Conservation (phyloP, 345 rosid species). For the Bretschneidera sinensis region DNA sequence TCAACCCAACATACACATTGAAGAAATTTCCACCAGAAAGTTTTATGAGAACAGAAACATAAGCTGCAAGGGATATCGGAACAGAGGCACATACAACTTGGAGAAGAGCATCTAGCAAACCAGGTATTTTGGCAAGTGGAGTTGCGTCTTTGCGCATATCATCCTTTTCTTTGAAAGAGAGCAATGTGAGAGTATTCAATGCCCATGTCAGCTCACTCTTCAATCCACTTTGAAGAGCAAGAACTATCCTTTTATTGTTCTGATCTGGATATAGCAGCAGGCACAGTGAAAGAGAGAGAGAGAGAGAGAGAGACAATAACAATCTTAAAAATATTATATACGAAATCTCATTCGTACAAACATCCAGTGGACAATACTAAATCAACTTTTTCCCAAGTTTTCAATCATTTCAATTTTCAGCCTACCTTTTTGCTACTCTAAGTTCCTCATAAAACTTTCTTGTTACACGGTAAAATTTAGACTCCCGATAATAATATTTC, state of each 20-base stretch:
- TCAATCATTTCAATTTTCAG: too few species aligned
- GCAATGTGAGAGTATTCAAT: slow-evolving; percentile 79
- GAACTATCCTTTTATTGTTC: slow-evolving; percentile 79
- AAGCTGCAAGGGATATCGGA: slow-evolving; percentile 3
- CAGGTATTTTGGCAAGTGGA: slow-evolving; percentile 87
- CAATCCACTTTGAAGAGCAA: slow-evolving; percentile 93
- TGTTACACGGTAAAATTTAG: too few species aligned
- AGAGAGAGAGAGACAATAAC: background rate
- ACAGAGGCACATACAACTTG: slow-evolving; percentile 57
- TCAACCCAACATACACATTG: background rate
- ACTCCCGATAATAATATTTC: too few species aligned
- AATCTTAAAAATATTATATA: background rate
- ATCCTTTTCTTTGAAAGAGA: slow-evolving; percentile 91
- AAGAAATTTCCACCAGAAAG: slow-evolving; percentile 1
- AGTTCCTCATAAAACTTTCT: too few species aligned
- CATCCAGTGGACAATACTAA: too few species aligned
- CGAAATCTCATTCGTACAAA: too few species aligned
- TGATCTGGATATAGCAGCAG: slow-evolving; percentile 49
- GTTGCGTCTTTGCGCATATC: slow-evolving; percentile 78
- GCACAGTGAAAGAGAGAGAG: background rate
- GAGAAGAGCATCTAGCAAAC: slow-evolving; percentile 93
- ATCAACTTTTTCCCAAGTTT: too few species aligned
- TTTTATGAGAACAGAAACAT: background rate
- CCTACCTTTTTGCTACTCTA: too few species aligned
- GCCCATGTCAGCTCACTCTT: slow-evolving; percentile 98